A percentile compares a stretch with the other conserved stretches of the same genome.
These are phyloP conservation scores for Entomortierella parvispora DNA, from an alignment of 192 early-diverging fungal species.

Conservation along the genomic window DNA sequence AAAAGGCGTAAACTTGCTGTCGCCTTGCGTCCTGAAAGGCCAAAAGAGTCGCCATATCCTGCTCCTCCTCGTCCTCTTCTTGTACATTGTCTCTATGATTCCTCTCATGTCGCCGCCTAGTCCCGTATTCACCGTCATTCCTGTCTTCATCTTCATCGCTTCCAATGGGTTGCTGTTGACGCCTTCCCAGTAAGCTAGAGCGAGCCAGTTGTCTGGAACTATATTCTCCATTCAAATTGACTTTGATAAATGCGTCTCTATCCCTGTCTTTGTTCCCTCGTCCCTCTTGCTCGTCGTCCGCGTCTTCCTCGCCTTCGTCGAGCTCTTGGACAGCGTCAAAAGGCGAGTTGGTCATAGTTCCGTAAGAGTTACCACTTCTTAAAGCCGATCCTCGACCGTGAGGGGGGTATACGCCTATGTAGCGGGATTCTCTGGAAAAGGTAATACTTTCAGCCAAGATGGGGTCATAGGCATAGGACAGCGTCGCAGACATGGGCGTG, in stretches of 20 bases:
- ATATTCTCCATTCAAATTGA: conserved; percentile 6
- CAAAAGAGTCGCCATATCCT: conserved; percentile 44
- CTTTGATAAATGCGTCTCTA: conserved; percentile 41
- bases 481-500: conserved; percentile 48
- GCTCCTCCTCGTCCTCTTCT: conserved; percentile 39
- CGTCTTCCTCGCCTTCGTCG: conserved; percentile 24
- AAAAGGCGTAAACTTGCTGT: conserved; percentile 22
- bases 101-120: no score
- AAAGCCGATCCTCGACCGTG: neutral
- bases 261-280: conserved; percentile 16
- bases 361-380: conserved; percentile 32
- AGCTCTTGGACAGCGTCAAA: conserved; percentile 39
- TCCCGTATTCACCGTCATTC: neutral
- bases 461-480: conserved; percentile 42
- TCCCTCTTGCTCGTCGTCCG: no score
- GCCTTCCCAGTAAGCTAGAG: neutral
- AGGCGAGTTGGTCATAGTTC: conserved; percentile 28
- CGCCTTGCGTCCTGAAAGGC: conserved; percentile 41
- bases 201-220: neutral
- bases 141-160: neutral
- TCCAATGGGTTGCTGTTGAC: no score
- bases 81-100: conserved; percentile 7
- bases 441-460: conserved; percentile 37
- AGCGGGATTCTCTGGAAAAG: conserved; percentile 40
- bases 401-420: neutral